Base-by-base conservation (phyloP, 2,329 filamentous ascomycete species). In the Diaporthe amygdali region DNA sequence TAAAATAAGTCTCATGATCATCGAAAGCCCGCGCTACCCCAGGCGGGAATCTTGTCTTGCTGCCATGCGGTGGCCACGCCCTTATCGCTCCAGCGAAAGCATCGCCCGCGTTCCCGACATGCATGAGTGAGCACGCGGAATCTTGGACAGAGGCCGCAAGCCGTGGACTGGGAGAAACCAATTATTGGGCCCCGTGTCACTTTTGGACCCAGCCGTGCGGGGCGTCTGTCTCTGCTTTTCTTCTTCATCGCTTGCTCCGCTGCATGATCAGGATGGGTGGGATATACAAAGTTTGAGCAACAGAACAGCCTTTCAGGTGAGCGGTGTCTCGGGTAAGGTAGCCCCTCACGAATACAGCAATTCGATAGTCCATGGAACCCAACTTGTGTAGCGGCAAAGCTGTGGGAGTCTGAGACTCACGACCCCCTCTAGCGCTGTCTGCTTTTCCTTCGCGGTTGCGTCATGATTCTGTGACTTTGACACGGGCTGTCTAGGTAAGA, bases 361-460 rank as follows among this genome's bases (percentile, higher is more conserved):
- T 47, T 49, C 59, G 22, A 49, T 64, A 64, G 59, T 64, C 30
- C 59, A 27, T 27, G 44, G 7, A 64, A 25, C 56, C 59, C 41
- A 37, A 64, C 59, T 49, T 49, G 59, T 64, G 59, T 64, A 64
- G 44, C 59, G 41, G 44, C 20, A 64, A 64, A 64, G n/a, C n/a
- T n/a, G n/a, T n/a, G n/a, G n/a, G n/a, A n/a, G n/a, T n/a, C n/a
- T n/a, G n/a, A n/a, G n/a, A n/a, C n/a, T n/a, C n/a, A n/a, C n/a
- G n/a, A n/a, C n/a, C 3, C 30, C 6, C 44, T 49, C 59, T 64
- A 64, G 59, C 49, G 30, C 25, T 49, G 34, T 49, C 44, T 49
- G 20, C 59, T 49, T 25, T 49, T 64, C 44, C 22, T 22, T 34
- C 30, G 47, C 32, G 59, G n/a, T 37, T 14, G 59, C 59, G 41